phyloP scores from a whole-genome alignment of 768 basidiomycete genomes.

The Serendipita indica region DNA sequence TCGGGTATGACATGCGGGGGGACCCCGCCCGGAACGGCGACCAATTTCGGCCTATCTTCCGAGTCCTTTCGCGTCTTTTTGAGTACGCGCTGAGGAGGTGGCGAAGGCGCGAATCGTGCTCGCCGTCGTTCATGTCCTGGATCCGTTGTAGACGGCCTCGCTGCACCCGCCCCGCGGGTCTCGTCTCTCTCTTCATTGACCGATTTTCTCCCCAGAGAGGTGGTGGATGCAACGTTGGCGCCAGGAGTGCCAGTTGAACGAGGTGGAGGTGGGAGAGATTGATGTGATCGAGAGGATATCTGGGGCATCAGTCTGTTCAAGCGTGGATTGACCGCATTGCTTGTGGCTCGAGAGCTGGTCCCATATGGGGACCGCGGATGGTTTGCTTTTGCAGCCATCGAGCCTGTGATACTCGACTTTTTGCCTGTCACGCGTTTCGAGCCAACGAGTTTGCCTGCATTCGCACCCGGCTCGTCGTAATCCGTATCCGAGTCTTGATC shows the following conservation, averaged over 20 bases:
- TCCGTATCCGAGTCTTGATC: conserved; percentile 40
- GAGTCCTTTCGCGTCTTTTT: conserved; percentile 11
- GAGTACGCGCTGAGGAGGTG: conserved; percentile 8
- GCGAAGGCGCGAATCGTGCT: conserved; percentile 10
- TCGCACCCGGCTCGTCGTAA: conserved; percentile 37
- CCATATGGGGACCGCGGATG: conserved; percentile 73
- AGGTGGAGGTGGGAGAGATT: conserved; percentile 54
- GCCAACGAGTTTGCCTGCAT: conserved; percentile 29
- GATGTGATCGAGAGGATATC: conserved; percentile 68
- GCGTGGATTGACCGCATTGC: background rate
- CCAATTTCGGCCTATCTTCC: conserved; percentile 10
- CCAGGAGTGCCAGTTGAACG: conserved; percentile 31
- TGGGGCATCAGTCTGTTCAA: background rate
- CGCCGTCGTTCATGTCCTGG: background rate
- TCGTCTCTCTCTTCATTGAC: conserved; percentile 23
- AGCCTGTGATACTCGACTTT: conserved; percentile 14
- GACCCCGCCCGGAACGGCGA: conserved; percentile 37
- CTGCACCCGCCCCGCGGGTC: too few species aligned
- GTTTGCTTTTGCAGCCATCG: conserved; percentile 34
- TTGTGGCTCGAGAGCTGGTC: conserved; percentile 10
- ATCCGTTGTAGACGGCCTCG: background rate
- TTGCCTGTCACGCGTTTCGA: conserved; percentile 17
- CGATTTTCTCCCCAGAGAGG: conserved; percentile 61
- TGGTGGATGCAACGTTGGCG: conserved; percentile 38
- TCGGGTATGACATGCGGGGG: conserved; percentile 74